Evolutionary conservation across 2,329 filamentous ascomycete species (phyloP), one percentile per base, ranked within the genome.

Genomic region (Fusarium coffeatum): DNA sequence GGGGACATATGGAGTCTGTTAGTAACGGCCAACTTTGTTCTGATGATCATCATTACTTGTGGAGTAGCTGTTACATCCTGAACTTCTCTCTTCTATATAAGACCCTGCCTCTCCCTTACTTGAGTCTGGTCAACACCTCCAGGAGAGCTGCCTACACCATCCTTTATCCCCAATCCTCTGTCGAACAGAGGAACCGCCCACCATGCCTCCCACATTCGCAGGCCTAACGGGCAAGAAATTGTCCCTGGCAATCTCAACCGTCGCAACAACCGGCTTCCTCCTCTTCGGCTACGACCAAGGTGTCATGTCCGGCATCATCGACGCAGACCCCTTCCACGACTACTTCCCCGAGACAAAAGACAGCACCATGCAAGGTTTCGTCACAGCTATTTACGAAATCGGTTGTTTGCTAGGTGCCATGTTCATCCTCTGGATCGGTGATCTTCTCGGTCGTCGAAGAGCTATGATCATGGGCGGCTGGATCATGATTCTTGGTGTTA

Each of bases 211-310:
- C 54, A 84, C 75, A 20, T 90, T 83, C 75, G 85, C 86, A 76
- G 88, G 89, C 78, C 81, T 90, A 64, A 85, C 84, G 37, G 89
- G 89, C 76, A 83, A 81, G 70, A 81, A 80, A 40, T 82, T 91
- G 55, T 87, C 85, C 20, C 72, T 89, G 65, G 80, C 84, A 41
- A 84, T 91, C 48, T 89, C 89, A 3, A 83, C 85, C n/a, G 84
- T 91, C 27, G 88, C 89, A 6, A 90, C 89, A 1, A 89, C 87
- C 51, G 88, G 87, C 23, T 89, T 90, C 80, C 76, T 89, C 28
- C 82, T 88, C n/a, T 88, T 87, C 64, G 86, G 86, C 59, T 88
- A 88, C 73, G 86, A 88, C 63, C 86, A 84, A 76, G 82, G 83
- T 69, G 82, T 84, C 41, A 87, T 87, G 85, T 82, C 79, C 57